Evolutionary conservation across 208 protist species (phyloP), one percentile per base, ranked within the genome.

Genomic region (Wallacemonas rigidus): DNA sequence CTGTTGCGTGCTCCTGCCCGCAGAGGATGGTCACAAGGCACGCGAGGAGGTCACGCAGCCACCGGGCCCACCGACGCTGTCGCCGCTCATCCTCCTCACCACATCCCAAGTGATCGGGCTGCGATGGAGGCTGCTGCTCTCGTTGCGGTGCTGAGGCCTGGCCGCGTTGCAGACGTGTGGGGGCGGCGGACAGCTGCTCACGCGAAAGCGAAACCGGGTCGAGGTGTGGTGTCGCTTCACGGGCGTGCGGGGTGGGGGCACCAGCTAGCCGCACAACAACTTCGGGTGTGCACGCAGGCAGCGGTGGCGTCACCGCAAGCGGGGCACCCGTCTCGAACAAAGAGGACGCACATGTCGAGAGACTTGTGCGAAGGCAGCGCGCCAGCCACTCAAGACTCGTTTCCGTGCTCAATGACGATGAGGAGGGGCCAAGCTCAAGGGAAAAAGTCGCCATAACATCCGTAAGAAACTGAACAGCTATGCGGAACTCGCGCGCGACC

Each of bases 301-400:
- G 26, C 26, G 26, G 26, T 26, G 26, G 26, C 26, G 26, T 26
- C 26, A 26, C 26, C 26, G 26, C 26, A 26, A 26, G 26, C 26
- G 26, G 26, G 26, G 26, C 26, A 0, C 26, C 26, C 26, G 26
- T 26, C 26, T 51, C 47, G 14, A 14, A 51, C 1, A 58, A 58
- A 6, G 57, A 35, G 5, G 14, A 15, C 26, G 60, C 40, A 17
- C 60, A 65, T 12, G 12, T 11, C 4, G 38, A 41, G n/a, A 65
- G 3, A 6, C n/a, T 65, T 8, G 60, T 26, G 0, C 43, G 6
- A 15, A 65, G 40, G 7, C 11, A 51, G 12, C 17, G 6, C 40
- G 60, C 11, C 12, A 65, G 12, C 60, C 60, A 65, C 41, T 38
- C 60, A 2, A 65, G 40, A 17, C 60, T 65, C 43, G 60, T 65